Evolutionary conservation across 495 filamentous ascomycete genomes (phyloP), one percentile per base, ranked within the genome.

Genomic region (Sabuloglossum arenarium): DNA sequence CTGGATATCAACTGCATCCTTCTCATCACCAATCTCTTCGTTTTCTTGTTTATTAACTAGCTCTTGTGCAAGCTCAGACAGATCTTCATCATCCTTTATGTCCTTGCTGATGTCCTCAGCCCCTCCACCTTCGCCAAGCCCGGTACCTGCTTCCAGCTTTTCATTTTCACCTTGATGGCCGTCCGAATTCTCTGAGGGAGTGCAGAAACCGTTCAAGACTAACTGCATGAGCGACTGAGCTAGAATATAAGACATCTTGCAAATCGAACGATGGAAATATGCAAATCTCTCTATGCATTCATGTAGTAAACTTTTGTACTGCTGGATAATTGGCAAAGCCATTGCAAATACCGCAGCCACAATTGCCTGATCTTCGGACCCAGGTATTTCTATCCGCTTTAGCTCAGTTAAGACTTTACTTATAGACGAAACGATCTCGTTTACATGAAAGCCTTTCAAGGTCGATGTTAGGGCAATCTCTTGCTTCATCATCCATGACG

Each of bases 31-130:
- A 23, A 71, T 59, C 16, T 76, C 72, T 21, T 68, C 68, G 30
- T 80, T 74, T 42, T 76, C 72, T 9, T 60, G 63, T 3, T 59
- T 58, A 16, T 51, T 51, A n/a, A 54, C 46, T 34, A 61, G 56
- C 59, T 95, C 81, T 62, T 94, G 85, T 1, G 93, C 90, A 19
- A 97, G 73, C 54, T 99, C 93, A 1, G 84, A 81, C 12, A 99
- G 67, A 66, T 97, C 87, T 67, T 99, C 93, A 58, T 97, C 90
- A 49, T 87, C 82, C 58, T 85, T 77, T 50, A 99, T 81, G 64
- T 97, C 90, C 61, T 97, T 95, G 68, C 88, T 95, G 56, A 99
- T 96, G 69, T 99, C 89, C 63, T 97, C 87, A 1, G 82, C 87
- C 25, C 88, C 93, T 62, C 95, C 85, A 12, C 89, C 90, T 56